These are phyloP conservation scores for Corymbia calophylla DNA, from an alignment of 441 rosid species.

Conservation along the genomic window DNA sequence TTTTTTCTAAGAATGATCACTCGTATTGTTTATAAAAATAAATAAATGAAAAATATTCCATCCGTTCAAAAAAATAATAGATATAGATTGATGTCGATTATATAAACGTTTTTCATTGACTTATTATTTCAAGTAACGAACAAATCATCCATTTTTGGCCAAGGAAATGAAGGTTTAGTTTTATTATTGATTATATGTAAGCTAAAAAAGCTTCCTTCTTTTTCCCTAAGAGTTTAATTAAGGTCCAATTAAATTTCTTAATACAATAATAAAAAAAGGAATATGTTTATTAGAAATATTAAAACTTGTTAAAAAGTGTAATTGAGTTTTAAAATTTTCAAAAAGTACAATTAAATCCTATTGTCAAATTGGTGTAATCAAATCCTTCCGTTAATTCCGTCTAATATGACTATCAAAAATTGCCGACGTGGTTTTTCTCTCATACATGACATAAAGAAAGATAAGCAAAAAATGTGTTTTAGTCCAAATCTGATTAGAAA, in stretches of 20 bases:
- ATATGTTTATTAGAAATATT: no score
- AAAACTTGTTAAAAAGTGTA: no score
- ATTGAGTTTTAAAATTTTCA: no score
- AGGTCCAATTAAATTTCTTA: background rate
- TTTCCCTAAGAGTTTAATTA: rapidly evolving
- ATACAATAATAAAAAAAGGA: background rate
- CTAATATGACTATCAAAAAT: no score
- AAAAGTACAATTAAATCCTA: no score
- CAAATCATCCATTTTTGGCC: rapidly evolving
- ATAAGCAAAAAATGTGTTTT: no score
- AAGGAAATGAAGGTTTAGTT: rapidly evolving
- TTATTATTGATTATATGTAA: background rate
- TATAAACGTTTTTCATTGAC: rapidly evolving
- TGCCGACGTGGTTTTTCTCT: no score
- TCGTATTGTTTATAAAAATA: rapidly evolving
- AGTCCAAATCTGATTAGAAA: no score
- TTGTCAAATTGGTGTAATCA: no score
- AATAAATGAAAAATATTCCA: rapidly evolving
- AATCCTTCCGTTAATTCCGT: no score
- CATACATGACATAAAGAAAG: no score
- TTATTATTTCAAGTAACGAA: rapidly evolving
- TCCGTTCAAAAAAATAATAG: rapidly evolving
- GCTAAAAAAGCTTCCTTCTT: background rate
- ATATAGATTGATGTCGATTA: no score
- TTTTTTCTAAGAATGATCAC: rapidly evolving